Conservation (phyloP, 495 filamentous ascomycete species). For the Aspergillus bridgeri region DNA sequence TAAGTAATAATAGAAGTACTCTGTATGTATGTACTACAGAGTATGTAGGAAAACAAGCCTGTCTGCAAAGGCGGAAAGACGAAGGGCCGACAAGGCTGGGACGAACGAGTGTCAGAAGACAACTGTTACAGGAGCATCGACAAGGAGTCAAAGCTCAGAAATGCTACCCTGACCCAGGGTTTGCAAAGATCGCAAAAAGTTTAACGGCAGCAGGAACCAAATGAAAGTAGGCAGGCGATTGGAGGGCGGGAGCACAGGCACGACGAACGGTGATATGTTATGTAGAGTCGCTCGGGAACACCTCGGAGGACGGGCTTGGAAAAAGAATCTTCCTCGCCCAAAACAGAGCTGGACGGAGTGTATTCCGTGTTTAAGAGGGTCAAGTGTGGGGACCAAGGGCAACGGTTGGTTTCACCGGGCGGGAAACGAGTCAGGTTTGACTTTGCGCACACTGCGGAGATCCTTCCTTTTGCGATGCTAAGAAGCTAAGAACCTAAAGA, state of each 20-base stretch:
- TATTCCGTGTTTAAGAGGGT: background rate
- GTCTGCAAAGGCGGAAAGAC: background rate
- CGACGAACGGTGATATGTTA: background rate
- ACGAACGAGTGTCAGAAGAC: background rate
- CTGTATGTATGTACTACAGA: too few relatives aligned
- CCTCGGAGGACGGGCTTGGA: background rate
- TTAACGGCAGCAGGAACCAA: background rate
- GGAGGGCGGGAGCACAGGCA: background rate
- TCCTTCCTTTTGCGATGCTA: background rate
- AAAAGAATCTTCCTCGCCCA: background rate
- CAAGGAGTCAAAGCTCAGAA: background rate
- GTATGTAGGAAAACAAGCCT: too few relatives aligned
- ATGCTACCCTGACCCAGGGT: background rate
- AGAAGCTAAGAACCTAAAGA: too few relatives aligned
- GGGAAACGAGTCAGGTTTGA: background rate
- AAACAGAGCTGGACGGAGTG: background rate
- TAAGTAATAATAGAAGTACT: background rate
- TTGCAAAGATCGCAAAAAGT: background rate
- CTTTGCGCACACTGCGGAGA: background rate
- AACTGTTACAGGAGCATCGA: background rate
- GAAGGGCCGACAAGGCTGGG: background rate
- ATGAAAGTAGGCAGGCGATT: background rate
- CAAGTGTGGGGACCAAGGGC: background rate
- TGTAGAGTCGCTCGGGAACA: background rate
- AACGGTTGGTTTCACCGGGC: background rate